phyloP scores from a whole-genome alignment of 139 green algal species.

The Desmodesmus armatus region DNA sequence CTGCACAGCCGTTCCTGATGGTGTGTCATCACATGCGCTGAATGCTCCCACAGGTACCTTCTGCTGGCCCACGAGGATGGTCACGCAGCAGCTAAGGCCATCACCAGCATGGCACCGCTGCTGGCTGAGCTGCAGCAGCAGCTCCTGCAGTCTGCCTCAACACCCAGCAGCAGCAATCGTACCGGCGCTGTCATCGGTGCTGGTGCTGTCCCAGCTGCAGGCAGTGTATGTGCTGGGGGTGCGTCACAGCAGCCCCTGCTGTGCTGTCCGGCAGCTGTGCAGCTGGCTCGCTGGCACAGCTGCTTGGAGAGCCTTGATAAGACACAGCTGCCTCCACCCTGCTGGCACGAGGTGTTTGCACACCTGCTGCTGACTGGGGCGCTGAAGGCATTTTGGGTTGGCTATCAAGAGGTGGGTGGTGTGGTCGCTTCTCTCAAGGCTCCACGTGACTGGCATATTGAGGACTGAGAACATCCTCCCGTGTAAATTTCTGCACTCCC shows the following conservation, averaged over 20 bases:
- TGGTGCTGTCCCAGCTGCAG: neutral
- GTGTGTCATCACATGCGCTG: no score
- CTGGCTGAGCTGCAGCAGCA: neutral
- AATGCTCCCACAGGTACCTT: neutral
- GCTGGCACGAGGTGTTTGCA: slow-evolving; percentile 40
- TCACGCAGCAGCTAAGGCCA: slow-evolving; percentile 15
- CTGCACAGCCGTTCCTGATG: no score
- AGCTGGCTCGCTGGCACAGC: no score
- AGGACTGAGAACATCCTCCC: no score
- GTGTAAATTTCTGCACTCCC: no score
- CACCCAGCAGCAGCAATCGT: neutral
- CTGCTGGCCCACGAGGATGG: slow-evolving; percentile 16
- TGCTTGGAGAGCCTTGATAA: slow-evolving; percentile 32
- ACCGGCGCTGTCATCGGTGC: neutral
- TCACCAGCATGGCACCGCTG: neutral
- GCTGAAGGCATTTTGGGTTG: slow-evolving; percentile 12
- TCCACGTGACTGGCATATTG: no score
- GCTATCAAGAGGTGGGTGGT: no score
- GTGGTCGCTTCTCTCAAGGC: no score
- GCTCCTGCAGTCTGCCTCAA: neutral
- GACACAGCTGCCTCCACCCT: neutral
- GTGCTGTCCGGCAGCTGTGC: no score
- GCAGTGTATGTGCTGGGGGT: neutral
- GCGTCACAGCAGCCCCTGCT: slow-evolving; percentile 26
- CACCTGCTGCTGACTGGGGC: slow-evolving; percentile 11